phyloP scores from a whole-genome alignment of 805 yeast species.

The Yarrowia porcina region DNA sequence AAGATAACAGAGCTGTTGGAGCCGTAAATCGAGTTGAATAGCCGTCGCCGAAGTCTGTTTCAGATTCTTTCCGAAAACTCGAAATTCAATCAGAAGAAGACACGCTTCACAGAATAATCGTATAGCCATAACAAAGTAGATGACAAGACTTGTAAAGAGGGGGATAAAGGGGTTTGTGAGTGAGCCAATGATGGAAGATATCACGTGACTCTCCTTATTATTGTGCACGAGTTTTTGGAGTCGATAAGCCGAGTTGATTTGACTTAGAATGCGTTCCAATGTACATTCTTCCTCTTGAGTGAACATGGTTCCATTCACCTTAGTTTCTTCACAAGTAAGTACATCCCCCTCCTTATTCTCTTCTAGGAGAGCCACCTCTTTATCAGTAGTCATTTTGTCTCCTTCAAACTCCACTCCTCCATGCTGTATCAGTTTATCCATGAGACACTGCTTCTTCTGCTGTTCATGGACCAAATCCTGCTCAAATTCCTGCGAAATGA shows the following conservation, averaged over 20 bases:
- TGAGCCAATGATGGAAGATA: neutral
- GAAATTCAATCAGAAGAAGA: slow-evolving; percentile 36
- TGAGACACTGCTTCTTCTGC: slow-evolving; percentile 29
- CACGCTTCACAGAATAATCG: slow-evolving; percentile 37
- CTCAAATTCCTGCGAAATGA: slow-evolving; percentile 34
- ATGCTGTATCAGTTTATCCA: slow-evolving; percentile 31
- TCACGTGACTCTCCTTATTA: neutral
- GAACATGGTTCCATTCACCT: neutral
- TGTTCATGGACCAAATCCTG: slow-evolving; percentile 34
- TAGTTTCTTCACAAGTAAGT: no score
- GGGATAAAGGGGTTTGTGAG: slow-evolving; percentile 27
- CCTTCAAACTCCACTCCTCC: slow-evolving; percentile 25
- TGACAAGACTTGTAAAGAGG: slow-evolving; percentile 27
- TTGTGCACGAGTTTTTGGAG: slow-evolving; percentile 2
- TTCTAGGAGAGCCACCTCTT: no score
- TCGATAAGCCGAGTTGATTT: slow-evolving; percentile 4
- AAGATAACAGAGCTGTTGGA: slow-evolving; percentile 70
- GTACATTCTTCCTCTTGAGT: neutral
- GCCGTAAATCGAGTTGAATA: slow-evolving; percentile 73
- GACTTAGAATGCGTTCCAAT: slow-evolving; percentile 28
- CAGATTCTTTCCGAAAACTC: slow-evolving; percentile 31
- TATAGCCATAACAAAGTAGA: slow-evolving; percentile 31
- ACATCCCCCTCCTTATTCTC: no score
- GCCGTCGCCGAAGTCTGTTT: slow-evolving; percentile 57
- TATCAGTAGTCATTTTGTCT: slow-evolving; percentile 13